Conservation (phyloP, 352 stramenopile species). For the Blastocystis sp. region DNA sequence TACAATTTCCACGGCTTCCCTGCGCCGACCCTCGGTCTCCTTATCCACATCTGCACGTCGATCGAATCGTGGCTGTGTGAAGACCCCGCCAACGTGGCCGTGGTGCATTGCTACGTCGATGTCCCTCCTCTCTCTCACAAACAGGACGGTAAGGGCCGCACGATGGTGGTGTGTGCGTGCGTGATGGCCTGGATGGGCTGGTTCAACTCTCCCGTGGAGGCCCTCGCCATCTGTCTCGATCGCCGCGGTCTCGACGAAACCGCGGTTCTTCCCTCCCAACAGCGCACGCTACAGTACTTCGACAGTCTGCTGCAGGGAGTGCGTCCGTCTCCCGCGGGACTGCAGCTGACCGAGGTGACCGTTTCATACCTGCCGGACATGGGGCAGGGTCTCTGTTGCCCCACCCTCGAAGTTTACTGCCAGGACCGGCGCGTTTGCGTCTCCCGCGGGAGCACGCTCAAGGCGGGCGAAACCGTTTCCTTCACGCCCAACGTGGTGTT, state of each 20-base stretch:
- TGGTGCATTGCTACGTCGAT: slow-evolving; percentile 37
- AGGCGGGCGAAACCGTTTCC: not conserved
- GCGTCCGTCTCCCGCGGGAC: not conserved
- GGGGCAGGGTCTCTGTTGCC: not conserved
- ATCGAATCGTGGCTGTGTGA: slow-evolving; percentile 29
- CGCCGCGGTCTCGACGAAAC: not conserved
- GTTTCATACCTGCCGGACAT: not conserved
- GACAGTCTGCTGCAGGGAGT: slow-evolving; percentile 29
- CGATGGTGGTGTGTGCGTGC: slow-evolving; percentile 45
- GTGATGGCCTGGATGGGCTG: slow-evolving; percentile 45
- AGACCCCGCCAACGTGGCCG: slow-evolving; percentile 7
- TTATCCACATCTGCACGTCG: slow-evolving; percentile 22
- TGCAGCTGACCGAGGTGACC: not conserved
- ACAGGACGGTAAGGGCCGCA: slow-evolving; percentile 49
- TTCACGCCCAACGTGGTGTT: not conserved
- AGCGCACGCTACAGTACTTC: slow-evolving; percentile 47
- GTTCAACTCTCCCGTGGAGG: slow-evolving; percentile 32
- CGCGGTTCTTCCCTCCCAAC: slow-evolving; percentile 32
- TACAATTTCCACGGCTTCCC: slow-evolving; percentile 45
- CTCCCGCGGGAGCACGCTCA: not conserved
- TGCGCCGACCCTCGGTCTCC: slow-evolving; percentile 11
- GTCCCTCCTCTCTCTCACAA: not conserved
- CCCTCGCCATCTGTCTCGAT: slow-evolving; percentile 10
- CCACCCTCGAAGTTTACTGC: slow-evolving; percentile 20
- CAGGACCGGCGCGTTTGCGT: not conserved